Base-by-base conservation (phyloP, 768 basidiomycete species). In the Boletales sp. region DNA sequence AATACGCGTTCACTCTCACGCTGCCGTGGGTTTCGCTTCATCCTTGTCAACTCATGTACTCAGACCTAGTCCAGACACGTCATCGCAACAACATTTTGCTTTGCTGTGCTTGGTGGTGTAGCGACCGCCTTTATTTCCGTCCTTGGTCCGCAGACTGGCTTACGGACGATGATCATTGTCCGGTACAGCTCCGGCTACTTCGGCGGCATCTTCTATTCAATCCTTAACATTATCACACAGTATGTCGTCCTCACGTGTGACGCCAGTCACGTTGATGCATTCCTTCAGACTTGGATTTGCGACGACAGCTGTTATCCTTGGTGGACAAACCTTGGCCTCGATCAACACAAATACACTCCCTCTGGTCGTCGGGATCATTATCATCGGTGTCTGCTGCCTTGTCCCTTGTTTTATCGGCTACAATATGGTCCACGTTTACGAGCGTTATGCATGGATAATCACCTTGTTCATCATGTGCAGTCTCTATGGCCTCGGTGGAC, bases 381-480 rank as follows among this genome's bases (percentile, higher is more conserved):
- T 82, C 39, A 68, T 78, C 25, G 69, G 68, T 13, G 41, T 78
- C 10, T 71, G 68, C 53, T 70, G 65, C 41, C 56, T 78, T 28
- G 57, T 77, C n/a, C 75, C 75, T 15, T 78, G 76, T 53, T 74
- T 78, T 46, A 57, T 78, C 11, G 76, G 76, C 4, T 77, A 78
- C 51, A 54, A 77, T 50, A 58, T 74, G 55, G 67, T 79, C 15
- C 76, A 78, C 51, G 50, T 67, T 49, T 81, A 75, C 57, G 80
- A 81, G 52, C 73, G 79, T 14, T 83, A 79, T 51, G 77, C 79
- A 3, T 83, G 81, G 81, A 73, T 78, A 7, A 57, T 72, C 28
- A 66, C 67, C 10, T 62, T 72, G 38, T 63, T 77, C 57, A 70
- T 81, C 59, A 74, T 79, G 71, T 69, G 74, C 45, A 74, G 76